Conservation (phyloP, 192 early-diverging fungal species). For the Hyaloraphidium curvatum region DNA sequence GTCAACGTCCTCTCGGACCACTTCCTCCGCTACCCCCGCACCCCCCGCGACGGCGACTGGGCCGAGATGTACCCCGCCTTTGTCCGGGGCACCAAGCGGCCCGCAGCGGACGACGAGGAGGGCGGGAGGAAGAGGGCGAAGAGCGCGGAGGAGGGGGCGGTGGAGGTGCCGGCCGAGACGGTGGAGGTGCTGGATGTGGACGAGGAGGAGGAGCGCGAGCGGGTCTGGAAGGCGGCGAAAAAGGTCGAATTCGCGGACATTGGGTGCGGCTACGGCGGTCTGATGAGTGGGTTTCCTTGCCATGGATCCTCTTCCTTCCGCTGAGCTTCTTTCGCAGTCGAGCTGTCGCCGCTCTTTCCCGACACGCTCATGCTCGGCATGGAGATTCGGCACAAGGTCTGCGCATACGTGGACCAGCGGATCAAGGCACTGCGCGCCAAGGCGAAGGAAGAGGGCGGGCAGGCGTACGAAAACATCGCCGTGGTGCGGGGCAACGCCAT, state of each 20-base stretch:
- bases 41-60: slow-evolving; percentile 76
- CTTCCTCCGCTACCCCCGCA: slow-evolving; percentile 63
- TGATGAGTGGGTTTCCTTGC: slow-evolving; percentile 31
- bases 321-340: slow-evolving; percentile 12
- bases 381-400: slow-evolving; percentile 94
- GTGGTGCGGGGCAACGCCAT: slow-evolving; percentile 97
- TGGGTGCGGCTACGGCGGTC: slow-evolving; percentile 92
- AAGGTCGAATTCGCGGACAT: slow-evolving; percentile 91
- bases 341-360: slow-evolving; percentile 78
- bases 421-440: slow-evolving; percentile 67
- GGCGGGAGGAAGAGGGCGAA: too few species aligned
- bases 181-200: too few species aligned
- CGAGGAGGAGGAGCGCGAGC: slow-evolving; percentile 11
- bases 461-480: slow-evolving; percentile 85
- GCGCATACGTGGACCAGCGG: slow-evolving; percentile 74
- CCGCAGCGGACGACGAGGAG: slow-evolving; percentile 1
- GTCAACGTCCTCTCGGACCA: slow-evolving; percentile 97
- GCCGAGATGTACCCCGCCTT: slow-evolving; percentile 63
- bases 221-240: too few species aligned
- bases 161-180: too few species aligned
- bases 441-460: slow-evolving; percentile 27
- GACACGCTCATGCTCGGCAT: slow-evolving; percentile 88
- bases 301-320: neutral
- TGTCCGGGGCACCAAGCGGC: slow-evolving; percentile 18
- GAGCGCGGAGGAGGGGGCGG: too few species aligned